These are phyloP conservation scores for Colletotrichum brevisporum DNA, from an alignment of 2,329 filamentous ascomycete genomes.

Conservation along the genomic window DNA sequence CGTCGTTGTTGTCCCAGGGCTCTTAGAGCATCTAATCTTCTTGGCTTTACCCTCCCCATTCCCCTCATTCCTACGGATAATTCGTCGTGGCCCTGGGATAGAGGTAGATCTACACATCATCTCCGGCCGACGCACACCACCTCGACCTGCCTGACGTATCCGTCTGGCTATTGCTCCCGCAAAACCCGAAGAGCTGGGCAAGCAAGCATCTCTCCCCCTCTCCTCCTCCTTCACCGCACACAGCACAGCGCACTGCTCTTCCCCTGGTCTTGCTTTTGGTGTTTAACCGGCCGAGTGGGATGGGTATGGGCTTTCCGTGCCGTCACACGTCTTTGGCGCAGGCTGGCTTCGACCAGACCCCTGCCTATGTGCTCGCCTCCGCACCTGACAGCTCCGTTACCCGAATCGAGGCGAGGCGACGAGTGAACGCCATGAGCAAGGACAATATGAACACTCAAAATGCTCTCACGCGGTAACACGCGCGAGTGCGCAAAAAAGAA, in stretches of 20 bases:
- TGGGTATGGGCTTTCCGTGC: constrained; percentile 25
- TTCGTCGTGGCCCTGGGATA: not conserved
- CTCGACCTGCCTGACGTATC: not conserved
- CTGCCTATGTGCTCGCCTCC: constrained; percentile 22
- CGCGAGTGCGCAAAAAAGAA: not conserved
- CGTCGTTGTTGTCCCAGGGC: not conserved
- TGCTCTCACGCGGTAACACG: not conserved
- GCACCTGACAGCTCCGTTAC: constrained; percentile 12
- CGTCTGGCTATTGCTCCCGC: constrained; percentile 1
- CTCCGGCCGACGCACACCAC: not conserved
- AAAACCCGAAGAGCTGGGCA: not conserved
- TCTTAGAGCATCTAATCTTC: not conserved
- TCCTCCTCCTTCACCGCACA: not conserved
- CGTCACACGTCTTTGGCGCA: constrained; percentile 22
- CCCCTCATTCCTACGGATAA: constrained; percentile 5
- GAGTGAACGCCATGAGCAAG: too few species aligned
- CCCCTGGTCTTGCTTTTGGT: not conserved
- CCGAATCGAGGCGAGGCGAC: not conserved
- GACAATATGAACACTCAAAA: too few species aligned
- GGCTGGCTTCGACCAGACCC: too few species aligned
- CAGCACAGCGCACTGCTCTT: not conserved
- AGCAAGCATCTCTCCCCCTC: not conserved
- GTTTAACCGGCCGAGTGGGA: constrained; percentile 1
- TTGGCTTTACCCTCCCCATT: not conserved
- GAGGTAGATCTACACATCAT: constrained; percentile 8